phyloP scores from a whole-genome alignment of 208 protist species.

The Trypanosoma platydactyli region DNA sequence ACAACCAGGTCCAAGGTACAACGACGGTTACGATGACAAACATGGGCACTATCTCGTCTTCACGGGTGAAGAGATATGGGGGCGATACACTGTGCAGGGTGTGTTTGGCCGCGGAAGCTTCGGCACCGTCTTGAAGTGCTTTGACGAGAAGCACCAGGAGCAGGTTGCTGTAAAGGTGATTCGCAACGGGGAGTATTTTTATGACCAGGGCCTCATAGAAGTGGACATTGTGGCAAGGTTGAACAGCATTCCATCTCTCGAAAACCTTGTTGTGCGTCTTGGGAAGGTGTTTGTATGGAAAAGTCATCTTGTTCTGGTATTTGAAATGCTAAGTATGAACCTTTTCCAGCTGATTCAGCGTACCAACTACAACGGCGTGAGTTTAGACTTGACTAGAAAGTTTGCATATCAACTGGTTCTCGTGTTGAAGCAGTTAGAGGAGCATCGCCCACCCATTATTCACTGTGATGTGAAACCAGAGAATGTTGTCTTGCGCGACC shows the following conservation, averaged over 20 bases:
- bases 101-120: slow-evolving; percentile 90
- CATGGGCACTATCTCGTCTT: slow-evolving; percentile 80
- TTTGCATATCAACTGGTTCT: slow-evolving; percentile 95
- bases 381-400: slow-evolving; percentile 86
- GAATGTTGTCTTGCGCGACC: slow-evolving; percentile 91
- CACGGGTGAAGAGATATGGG: slow-evolving; percentile 68
- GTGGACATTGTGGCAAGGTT: slow-evolving; percentile 79
- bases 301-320: slow-evolving; percentile 96
- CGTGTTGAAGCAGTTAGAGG: slow-evolving; percentile 90
- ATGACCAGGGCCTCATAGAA: slow-evolving; percentile 75
- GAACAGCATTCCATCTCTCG: slow-evolving; percentile 48
- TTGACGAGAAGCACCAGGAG: slow-evolving; percentile 74
- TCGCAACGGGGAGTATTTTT: slow-evolving; percentile 77
- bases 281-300: slow-evolving; percentile 83
- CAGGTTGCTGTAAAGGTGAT: slow-evolving; percentile 88
- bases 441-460: slow-evolving; percentile 92
- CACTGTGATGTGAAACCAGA: slow-evolving; percentile 98
- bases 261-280: slow-evolving; percentile 76
- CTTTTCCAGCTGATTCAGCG: slow-evolving; percentile 95
- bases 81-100: slow-evolving; percentile 79
- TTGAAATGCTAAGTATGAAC: slow-evolving; percentile 96
- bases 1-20: slow-evolving; percentile 17
- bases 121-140: slow-evolving; percentile 80
- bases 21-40: slow-evolving; percentile 70
- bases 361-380: slow-evolving; percentile 89